Evolutionary conservation across 345 rosid species (phyloP), one percentile per base, ranked within the genome.

Genomic region (Carallia brachiata): DNA sequence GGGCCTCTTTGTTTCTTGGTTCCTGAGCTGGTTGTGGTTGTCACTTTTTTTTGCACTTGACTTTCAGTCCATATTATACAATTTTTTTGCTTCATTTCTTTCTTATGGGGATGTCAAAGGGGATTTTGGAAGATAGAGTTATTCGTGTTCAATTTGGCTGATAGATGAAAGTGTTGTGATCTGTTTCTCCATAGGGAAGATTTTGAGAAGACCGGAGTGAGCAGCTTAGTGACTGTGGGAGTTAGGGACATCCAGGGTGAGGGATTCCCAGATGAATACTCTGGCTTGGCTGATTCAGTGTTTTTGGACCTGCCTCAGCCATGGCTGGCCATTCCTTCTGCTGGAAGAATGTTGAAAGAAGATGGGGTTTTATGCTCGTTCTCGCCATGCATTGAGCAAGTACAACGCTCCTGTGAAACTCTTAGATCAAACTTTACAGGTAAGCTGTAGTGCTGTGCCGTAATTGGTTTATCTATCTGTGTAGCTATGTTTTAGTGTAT

Each of bases 381-480:
- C 84, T 92, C 98, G 28, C 99, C 98, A 10, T 95, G 99, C 80
- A 90, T 92, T 54, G 98, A 95, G 78, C 96, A 95, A 89, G 98
- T 89, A 67, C 97, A 95, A 63, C 91, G 88, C 55, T 78, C 94
- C 30, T 95, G 92, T 74, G 97, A 95, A 80, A 83, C 84, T 71
- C 91, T 92, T 40, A 78, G 71, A 70, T 79, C 83, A 70, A 77
- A 84, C 62, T 92, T 92, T 80, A 89, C 90, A 13, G 97, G 99
- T 90, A 76, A 67, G 28, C 23, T 52, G 16, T 62, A 30, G 53
- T 31, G 37, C 50, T 28, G 6, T 40, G 34, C 44, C 28, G 2
- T 58, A 34, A 17, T 2, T 5, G 23, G 28, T 52, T 70, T 32
- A n/a, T 48, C 27, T 5, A 10, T 56, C 61, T 18, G 12, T 44